These are phyloP conservation scores for Sporisorium reilianum DNA, from an alignment of 1,284 basidiomycete species.

Conservation along the genomic window DNA sequence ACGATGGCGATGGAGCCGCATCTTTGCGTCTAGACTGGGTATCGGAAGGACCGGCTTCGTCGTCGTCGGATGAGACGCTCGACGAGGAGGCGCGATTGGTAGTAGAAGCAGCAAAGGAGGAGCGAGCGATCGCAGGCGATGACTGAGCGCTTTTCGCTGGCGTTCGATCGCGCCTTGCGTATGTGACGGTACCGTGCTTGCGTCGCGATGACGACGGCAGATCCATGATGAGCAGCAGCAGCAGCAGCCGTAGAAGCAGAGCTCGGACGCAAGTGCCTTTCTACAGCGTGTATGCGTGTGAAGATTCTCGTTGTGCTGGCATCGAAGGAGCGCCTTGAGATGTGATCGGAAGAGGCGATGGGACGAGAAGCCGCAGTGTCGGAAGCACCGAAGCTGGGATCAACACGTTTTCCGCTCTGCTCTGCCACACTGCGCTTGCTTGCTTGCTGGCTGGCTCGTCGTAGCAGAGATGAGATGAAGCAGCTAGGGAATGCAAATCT, in stretches of 20 bases:
- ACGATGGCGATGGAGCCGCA: conserved; percentile 12
- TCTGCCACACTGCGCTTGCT: conserved; percentile 1
- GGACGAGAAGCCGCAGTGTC: background rate
- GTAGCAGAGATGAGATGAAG: background rate
- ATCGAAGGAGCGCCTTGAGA: background rate
- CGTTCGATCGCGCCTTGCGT: conserved; percentile 30
- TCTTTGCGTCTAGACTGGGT: background rate
- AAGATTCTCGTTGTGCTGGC: background rate
- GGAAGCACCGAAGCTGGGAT: conserved; percentile 7
- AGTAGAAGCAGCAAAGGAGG: background rate
- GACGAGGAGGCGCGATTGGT: conserved; percentile 1
- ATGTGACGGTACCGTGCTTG: conserved; percentile 32
- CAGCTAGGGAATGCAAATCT: background rate
- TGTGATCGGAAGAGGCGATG: background rate
- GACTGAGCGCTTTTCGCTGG: conserved; percentile 9
- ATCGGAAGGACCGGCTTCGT: conserved; percentile 15
- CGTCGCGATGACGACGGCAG: conserved; percentile 23
- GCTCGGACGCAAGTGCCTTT: background rate
- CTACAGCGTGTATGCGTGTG: background rate
- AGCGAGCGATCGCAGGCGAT: conserved; percentile 15
- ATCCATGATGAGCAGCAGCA: conserved; percentile 21
- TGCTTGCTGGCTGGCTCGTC: too few species aligned
- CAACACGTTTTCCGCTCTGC: background rate
- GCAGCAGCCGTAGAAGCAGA: too few species aligned
- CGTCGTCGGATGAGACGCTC: conserved; percentile 33